Base-by-base conservation (phyloP, 2,329 filamentous ascomycete species). In the Aureobasidium sp. region DNA sequence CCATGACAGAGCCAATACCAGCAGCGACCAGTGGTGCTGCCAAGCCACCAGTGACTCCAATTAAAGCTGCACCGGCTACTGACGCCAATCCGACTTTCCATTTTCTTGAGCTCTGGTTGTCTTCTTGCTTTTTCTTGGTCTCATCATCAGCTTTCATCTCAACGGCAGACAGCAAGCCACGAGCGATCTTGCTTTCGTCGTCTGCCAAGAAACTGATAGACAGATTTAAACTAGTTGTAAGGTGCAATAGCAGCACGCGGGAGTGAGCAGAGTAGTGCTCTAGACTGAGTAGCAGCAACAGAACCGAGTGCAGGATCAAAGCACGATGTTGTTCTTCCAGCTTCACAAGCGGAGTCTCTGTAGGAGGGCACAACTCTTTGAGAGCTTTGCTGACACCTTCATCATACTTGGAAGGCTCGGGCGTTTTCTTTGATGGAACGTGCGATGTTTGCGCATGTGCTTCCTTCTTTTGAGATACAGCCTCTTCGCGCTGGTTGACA, bases 1-100 rank as follows among this genome's bases (percentile, higher is more conserved):
- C 87, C 77, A 92, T 88, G 0, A 93, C 81, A 0, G 85, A 87
- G 27, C 92, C 92, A 44, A 97, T 81, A 0, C 90, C 90, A 10
- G 89, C 90, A 23, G 86, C 87, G 15, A 90, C 83, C 2, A 97
- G 79, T 0, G 91, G 87, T 1, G 88, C 85, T 9, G 90, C 88
- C 10, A 97, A 82, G 36, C 88, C 88, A 32, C 88, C 88, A 0
- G 91, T 96, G 3, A 89, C 84, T 10, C 86, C 86, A n/a, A 97
- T 92, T 1, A 96, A 78, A 0, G 89, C 90, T 1, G 93, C 93
- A 12, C 93, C 93, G 0, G 90, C 91, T 0, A 95, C 90, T 9
- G 89, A 90, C 0, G 92, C 93, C 29, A 97, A 79, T 0, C 92
- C 91, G 23, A 97, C 91, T 71, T 91, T 91, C 84, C 86, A 89